These are phyloP conservation scores for Suillus plorans DNA, from an alignment of 768 basidiomycete species.

Conservation along the genomic window DNA sequence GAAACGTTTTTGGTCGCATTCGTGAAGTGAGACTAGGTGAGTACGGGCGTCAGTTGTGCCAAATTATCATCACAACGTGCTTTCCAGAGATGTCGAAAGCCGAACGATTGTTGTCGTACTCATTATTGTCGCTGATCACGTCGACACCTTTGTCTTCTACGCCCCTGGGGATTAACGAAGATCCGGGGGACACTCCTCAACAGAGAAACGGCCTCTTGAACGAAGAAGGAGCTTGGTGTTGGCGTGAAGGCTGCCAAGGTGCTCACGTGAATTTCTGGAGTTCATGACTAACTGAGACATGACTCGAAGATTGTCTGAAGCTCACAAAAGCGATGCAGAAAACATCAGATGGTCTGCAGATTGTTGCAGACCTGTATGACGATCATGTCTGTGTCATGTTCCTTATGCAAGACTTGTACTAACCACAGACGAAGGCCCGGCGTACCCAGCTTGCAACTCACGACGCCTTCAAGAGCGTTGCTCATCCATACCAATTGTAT, in stretches of 20 bases:
- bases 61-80: neutral
- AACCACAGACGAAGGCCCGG: slow-evolving; percentile 52
- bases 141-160: slow-evolving; percentile 57
- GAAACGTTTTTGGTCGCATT: slow-evolving; percentile 58
- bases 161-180: slow-evolving; percentile 45
- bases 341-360: slow-evolving; percentile 70
- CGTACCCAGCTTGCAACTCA: slow-evolving; percentile 72
- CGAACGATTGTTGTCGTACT: slow-evolving; percentile 71
- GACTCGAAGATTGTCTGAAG: slow-evolving; percentile 62
- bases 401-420: slow-evolving; percentile 5
- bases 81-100: slow-evolving; percentile 75
- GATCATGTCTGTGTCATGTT: slow-evolving; percentile 58
- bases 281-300: neutral
- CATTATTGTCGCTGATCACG: slow-evolving; percentile 72
- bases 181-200: slow-evolving; percentile 40
- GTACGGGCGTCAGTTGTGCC: slow-evolving; percentile 15
- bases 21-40: slow-evolving; percentile 70
- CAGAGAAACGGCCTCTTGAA: slow-evolving; percentile 63
- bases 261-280: neutral
- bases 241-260: slow-evolving; percentile 79
- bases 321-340: slow-evolving; percentile 79
- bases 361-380: slow-evolving; percentile 75
- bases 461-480: slow-evolving; percentile 71
- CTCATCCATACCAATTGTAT: slow-evolving; percentile 73
- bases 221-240: slow-evolving; percentile 81